Conservation (phyloP, 2,329 filamentous ascomycete genomes). For the Sporothrix protearum region DNA sequence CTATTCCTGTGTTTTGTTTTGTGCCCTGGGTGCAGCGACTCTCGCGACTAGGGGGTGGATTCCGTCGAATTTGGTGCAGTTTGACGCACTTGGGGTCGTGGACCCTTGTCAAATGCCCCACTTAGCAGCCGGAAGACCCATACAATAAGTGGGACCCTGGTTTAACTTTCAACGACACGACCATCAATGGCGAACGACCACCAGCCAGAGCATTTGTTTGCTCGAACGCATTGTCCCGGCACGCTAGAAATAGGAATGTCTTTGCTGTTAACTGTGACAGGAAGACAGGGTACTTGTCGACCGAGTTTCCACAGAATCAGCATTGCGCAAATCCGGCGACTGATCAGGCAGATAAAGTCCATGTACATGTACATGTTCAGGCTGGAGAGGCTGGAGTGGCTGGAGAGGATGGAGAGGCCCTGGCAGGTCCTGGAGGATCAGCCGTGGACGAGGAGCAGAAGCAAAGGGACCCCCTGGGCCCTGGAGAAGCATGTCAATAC, state of each 20-base stretch:
- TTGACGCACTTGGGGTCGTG: neutral
- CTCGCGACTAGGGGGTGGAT: neutral
- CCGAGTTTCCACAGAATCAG: neutral
- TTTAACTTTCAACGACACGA: neutral
- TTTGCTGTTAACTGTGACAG: neutral
- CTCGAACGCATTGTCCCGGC: neutral
- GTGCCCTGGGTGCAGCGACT: constrained; percentile 4
- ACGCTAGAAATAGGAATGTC: neutral
- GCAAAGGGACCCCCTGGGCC: too few relatives aligned
- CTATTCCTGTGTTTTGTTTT: constrained; percentile 21
- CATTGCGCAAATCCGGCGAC: too few relatives aligned
- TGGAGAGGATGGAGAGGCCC: neutral
- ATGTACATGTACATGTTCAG: too few relatives aligned
- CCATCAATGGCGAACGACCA: neutral
- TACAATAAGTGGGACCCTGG: neutral
- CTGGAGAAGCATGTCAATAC: neutral
- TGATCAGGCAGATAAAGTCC: neutral
- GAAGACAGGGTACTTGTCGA: neutral
- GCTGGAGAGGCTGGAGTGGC: neutral
- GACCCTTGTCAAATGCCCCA: neutral
- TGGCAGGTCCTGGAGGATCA: neutral
- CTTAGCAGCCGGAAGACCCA: neutral
- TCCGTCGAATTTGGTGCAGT: neutral
- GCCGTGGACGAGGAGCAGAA: too few relatives aligned
- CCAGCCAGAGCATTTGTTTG: neutral